Evolutionary conservation across 495 filamentous ascomycete species (phyloP).

Genomic region (Friedmanniomyces simplex): DNA sequence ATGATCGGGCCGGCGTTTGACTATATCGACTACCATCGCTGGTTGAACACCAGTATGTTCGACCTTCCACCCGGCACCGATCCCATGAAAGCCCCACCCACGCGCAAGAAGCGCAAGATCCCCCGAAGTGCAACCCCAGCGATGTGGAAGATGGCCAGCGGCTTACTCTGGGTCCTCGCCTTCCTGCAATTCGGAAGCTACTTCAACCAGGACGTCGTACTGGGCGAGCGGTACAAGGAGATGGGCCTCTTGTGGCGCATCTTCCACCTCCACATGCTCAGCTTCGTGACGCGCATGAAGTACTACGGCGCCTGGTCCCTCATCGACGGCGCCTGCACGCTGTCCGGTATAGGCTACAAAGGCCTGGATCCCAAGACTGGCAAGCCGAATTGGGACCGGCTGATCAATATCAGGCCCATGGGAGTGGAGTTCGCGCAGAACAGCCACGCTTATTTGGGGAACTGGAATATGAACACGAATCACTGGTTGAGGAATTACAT

Average conservation of each 20-base stretch:
- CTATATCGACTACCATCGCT: conserved; percentile 80
- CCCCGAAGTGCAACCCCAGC: conserved; percentile 85
- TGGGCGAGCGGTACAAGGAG: conserved; percentile 50
- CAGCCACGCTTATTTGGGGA: conserved; percentile 72
- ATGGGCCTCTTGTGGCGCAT: conserved; percentile 62
- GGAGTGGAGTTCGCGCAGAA: conserved; percentile 84
- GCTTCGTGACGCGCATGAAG: conserved; percentile 69
- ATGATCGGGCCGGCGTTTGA: conserved; percentile 87
- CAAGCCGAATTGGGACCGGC: conserved; percentile 75
- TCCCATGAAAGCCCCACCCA: conserved; percentile 68
- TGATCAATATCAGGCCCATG: conserved; percentile 78
- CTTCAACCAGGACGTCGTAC: conserved; percentile 52
- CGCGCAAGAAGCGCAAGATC: conserved; percentile 87
- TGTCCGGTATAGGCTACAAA: conserved; percentile 88
- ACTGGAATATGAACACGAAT: conserved; percentile 98
- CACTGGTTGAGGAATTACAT: conserved; percentile 93
- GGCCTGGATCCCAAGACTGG: conserved; percentile 76
- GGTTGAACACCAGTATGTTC: conserved; percentile 92
- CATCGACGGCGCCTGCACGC: conserved; percentile 89
- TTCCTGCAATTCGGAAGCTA: conserved; percentile 65
- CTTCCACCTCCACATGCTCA: conserved; percentile 70
- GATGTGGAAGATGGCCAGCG: conserved; percentile 58
- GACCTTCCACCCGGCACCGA: conserved; percentile 69
- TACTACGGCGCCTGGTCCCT: conserved; percentile 94
- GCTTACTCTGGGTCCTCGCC: conserved; percentile 64